A percentile compares a stretch with the other conserved stretches of the same genome.
Evolutionary conservation across 163 green algal species (phyloP).

Genomic region (Prototheca cutis): DNA sequence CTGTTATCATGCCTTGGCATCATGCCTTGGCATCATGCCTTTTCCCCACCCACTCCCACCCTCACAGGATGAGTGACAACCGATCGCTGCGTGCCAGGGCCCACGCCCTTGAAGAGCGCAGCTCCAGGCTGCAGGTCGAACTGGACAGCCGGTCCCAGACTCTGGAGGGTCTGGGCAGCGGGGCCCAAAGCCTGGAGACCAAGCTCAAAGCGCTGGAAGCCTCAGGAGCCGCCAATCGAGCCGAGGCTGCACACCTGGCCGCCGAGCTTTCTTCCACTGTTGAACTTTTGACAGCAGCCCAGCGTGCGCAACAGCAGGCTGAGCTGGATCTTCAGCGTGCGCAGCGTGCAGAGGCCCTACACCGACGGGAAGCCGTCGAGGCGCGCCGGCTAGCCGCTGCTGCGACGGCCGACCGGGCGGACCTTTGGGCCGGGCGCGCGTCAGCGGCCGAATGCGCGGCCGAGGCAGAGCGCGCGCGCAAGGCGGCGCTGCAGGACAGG

Average conservation of each 20-base stretch:
- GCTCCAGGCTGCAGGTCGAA: neutral
- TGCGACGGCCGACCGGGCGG: too few species aligned
- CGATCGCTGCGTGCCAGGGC: neutral
- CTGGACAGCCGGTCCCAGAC: neutral
- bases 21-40: too few species aligned
- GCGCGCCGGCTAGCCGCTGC: neutral
- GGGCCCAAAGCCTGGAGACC: neutral
- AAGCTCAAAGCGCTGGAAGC: neutral
- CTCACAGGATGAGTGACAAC: neutral
- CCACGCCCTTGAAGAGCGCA: neutral
- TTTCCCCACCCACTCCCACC: neutral
- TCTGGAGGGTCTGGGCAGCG: neutral
- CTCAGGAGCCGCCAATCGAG: neutral
- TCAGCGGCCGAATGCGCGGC: neutral
- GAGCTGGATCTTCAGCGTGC: neutral
- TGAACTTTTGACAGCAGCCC: neutral
- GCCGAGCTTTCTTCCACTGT: neutral
- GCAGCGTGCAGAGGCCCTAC: neutral
- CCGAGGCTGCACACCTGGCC: neutral
- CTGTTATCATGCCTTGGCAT: neutral
- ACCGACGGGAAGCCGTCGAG: neutral
- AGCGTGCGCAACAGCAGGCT: neutral
- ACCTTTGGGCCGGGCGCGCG: neutral
- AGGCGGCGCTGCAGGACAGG: neutral
- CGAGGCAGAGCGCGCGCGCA: neutral